Evolutionary conservation across 441 rosid genomes (phyloP).

Genomic region (Erodium chrysanthum): DNA sequence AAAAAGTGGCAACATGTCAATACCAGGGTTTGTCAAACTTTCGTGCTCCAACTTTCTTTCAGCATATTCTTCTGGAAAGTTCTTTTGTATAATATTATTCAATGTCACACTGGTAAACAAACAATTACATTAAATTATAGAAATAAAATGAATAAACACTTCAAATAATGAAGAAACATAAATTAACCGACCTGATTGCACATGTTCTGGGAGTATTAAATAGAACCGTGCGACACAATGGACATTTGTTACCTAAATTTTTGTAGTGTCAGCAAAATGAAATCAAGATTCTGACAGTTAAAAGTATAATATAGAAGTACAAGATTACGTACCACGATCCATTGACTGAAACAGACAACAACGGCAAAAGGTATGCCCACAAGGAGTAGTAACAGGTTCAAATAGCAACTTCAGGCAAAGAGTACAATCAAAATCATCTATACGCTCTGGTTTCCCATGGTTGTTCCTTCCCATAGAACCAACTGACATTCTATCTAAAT

Average conservation of each 20-base stretch:
- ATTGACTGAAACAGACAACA: conserved; percentile 80
- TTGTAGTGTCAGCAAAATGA: conserved; percentile 22
- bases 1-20: conserved; percentile 76
- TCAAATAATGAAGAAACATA: not conserved
- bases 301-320: conserved; percentile 6
- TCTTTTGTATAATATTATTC: conserved; percentile 75
- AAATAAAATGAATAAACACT: conserved; percentile 9
- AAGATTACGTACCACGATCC: conserved; percentile 62
- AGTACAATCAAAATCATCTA: conserved; percentile 88
- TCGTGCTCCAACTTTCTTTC: conserved; percentile 82
- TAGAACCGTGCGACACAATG: conserved; percentile 80
- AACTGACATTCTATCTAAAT: conserved; percentile 39
- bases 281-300: conserved; percentile 4
- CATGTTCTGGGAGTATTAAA: conserved; percentile 77
- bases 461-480: conserved; percentile 28
- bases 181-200: conserved; percentile 56
- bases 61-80: conserved; percentile 78
- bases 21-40: conserved; percentile 58
- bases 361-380: conserved; percentile 95
- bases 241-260: conserved; percentile 78
- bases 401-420: conserved; percentile 80
- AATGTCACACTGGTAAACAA: conserved; percentile 65
- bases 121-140: not conserved
- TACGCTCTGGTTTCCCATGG: conserved; percentile 48
- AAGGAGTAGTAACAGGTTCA: conserved; percentile 86